Conservation (phyloP, 441 rosid genomes). For the Populus hybrid region DNA sequence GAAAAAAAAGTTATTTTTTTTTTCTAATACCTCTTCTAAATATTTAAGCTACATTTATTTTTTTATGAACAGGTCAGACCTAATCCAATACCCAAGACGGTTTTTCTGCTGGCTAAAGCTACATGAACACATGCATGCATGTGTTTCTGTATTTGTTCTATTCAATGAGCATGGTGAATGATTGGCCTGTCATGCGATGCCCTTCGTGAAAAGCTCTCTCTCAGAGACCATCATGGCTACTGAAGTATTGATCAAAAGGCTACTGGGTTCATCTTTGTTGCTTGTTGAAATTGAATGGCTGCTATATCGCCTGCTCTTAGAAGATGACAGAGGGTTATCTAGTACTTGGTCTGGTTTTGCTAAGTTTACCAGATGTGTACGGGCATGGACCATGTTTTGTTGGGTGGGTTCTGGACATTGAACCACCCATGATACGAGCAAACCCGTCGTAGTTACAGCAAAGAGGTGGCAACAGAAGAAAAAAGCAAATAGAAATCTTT, state of each 20-base stretch:
- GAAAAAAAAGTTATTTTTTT: too few species aligned
- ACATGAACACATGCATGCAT: too few species aligned
- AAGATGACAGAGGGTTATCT: background rate
- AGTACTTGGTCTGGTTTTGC: background rate
- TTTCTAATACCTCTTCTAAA: too few species aligned
- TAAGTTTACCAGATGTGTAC: background rate
- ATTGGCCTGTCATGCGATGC: background rate
- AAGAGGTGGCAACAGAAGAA: background rate
- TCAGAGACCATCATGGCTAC: background rate
- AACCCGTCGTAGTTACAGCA: background rate
- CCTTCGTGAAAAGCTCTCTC: background rate
- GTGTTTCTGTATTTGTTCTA: too few species aligned
- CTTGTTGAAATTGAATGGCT: background rate
- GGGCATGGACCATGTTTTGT: background rate
- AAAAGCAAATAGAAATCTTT: too few species aligned
- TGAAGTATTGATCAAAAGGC: background rate
- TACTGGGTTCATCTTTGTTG: background rate
- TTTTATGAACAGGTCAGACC: too few species aligned
- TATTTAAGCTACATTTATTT: too few species aligned
- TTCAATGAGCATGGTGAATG: background rate
- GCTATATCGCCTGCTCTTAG: too few species aligned
- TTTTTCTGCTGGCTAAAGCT: background rate
- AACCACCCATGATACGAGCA: background rate
- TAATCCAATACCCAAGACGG: too few species aligned
- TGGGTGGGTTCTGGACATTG: background rate